Percentiles rank a stretch among this genome's conserved stretches.
Conservation (phyloP, 495 filamentous ascomycete species). For the Lindgomyces ingoldianus region DNA sequence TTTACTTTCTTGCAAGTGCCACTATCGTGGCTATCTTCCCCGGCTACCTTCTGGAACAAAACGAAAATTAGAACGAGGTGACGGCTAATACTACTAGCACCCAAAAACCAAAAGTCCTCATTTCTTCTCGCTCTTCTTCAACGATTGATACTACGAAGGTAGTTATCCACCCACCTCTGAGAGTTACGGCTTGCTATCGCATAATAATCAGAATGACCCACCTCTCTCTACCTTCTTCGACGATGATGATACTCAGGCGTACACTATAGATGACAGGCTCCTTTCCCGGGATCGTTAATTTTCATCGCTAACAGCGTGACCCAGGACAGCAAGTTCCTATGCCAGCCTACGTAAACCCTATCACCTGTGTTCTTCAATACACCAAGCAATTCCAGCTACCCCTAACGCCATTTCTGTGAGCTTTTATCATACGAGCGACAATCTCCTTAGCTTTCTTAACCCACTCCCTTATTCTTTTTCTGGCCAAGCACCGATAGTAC, state of each 20-base stretch:
- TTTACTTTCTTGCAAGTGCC: too few relatives aligned
- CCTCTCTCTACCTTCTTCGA: slow-evolving; percentile 17
- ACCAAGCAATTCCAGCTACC: slow-evolving; percentile 19
- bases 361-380: slow-evolving; percentile 15
- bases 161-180: background rate
- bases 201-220: background rate
- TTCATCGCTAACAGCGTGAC: too few relatives aligned
- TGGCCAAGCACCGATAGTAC: slow-evolving; percentile 22
- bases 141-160: background rate
- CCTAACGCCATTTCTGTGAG: slow-evolving; percentile 10
- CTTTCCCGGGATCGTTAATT: too few relatives aligned
- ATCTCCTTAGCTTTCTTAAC: slow-evolving; percentile 8
- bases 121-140: slow-evolving; percentile 8
- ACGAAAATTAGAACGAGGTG: background rate
- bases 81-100: background rate
- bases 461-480: slow-evolving; percentile 8
- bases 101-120: slow-evolving; percentile 20
- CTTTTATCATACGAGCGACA: slow-evolving; percentile 23
- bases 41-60: background rate
- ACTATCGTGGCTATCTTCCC: background rate
- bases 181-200: background rate
- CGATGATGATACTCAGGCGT: slow-evolving; percentile 26
- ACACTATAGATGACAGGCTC: too few relatives aligned
- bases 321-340: slow-evolving; percentile 23
- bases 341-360: slow-evolving; percentile 17